phyloP scores from a whole-genome alignment of 2,329 filamentous ascomycete species.

The Colletotrichum eremochloae region DNA sequence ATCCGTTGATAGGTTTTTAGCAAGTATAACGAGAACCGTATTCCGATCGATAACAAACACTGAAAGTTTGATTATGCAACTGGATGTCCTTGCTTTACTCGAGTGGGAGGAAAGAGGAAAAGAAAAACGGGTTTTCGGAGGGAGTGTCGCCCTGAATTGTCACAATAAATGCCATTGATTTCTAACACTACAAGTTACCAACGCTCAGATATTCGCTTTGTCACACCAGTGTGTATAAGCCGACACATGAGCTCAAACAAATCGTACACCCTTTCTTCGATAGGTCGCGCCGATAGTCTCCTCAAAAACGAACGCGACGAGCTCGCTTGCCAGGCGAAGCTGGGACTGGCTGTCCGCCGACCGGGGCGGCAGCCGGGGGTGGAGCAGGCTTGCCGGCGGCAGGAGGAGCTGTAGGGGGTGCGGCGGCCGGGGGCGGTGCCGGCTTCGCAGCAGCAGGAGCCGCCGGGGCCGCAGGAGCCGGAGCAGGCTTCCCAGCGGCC shows the following conservation, averaged over 20 bases:
- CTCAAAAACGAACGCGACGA: constrained; percentile 1
- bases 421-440: neutral
- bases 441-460: constrained; percentile 3
- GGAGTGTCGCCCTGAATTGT: neutral
- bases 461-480: neutral
- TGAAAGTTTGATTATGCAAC: too few relatives aligned
- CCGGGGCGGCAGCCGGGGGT: neutral
- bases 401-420: neutral
- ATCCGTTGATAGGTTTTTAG: too few relatives aligned
- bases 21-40: too few relatives aligned
- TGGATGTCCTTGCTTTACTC: too few relatives aligned
- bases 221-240: constrained; percentile 6
- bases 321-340: constrained; percentile 12
- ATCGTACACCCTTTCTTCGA: neutral
- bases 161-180: neutral
- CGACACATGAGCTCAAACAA: neutral
- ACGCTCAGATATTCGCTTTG: neutral
- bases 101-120: too few relatives aligned
- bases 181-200: neutral
- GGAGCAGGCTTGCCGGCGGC: constrained; percentile 1
- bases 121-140: too few relatives aligned
- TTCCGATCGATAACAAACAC: too few relatives aligned
- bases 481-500: neutral
- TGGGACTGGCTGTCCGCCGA: constrained; percentile 7
- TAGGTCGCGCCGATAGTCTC: fast-evolving